Evolutionary conservation across 495 filamentous ascomycete species (phyloP), one percentile per base, ranked within the genome.

Genomic region (Aspergillus asperescens): DNA sequence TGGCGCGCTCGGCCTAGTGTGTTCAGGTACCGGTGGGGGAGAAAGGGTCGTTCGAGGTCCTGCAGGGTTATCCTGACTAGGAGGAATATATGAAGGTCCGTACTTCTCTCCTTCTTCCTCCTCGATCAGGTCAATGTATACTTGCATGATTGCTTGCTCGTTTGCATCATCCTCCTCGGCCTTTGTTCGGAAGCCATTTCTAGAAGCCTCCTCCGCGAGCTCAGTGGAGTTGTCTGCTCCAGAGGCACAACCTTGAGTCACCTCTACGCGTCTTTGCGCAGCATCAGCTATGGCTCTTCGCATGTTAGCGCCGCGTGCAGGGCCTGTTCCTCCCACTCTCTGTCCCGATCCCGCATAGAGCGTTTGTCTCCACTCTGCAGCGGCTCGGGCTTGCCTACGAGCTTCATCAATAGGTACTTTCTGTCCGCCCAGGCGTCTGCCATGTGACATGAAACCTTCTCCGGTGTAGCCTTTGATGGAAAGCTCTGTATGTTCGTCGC

Each of bases 91-190:
- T 0, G 72, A 74, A 18, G 75, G 67, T 4, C 86, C 85, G 52
- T 87, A 81, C 62, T 81, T 85, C 62, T 79, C 80, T 48, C 85
- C 80, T 57, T 96, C 92, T 57, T 91, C 86, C 56, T 90, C 79
- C 59, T 91, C 85, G 24, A 94, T 85, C 8, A 97, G 69, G 48
- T 97, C 92, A 70, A 87, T 89, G 22, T 92, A 79, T 0, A 90
- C 92, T 57, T 90, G 81, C 50, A 89, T 77, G 57, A 96, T 95
- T n/a, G 92, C 91, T 16, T 79, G 77, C 39, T 96, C 89, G 55
- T 96, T 92, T 1, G 89, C 92, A 57, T 90, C 85, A 46, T 96
- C 90, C 59, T 93, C 88, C 59, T 94, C 88, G 0, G 88, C 88
- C 62, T 90, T 78, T 0, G 92, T 96, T 32, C 78, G 73, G 73